Conservation (phyloP, 73 alveolate genomes). For the Paramecium pentaurelia region DNA sequence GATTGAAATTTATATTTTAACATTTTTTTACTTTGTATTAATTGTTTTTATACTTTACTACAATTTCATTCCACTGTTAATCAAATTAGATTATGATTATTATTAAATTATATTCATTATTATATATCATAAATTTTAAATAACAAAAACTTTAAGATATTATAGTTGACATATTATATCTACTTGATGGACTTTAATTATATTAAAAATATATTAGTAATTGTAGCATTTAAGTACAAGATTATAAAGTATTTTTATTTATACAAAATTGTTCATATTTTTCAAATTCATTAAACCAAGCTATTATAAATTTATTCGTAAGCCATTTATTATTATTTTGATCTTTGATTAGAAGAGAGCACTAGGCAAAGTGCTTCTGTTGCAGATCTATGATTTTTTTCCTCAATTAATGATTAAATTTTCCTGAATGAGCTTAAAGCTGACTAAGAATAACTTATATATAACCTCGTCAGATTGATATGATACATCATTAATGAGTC, state of each 20-base stretch:
- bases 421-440: neutral
- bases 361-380: neutral
- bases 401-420: neutral
- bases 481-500: neutral
- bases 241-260: neutral
- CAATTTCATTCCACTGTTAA: neutral
- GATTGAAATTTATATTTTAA: neutral
- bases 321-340: neutral
- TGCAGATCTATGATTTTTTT: slow-evolving; percentile 18
- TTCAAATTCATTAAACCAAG: neutral
- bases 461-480: neutral
- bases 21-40: neutral
- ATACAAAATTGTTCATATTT: neutral
- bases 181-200: neutral
- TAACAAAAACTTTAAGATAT: too few relatives aligned
- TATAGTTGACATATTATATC: too few relatives aligned
- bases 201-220: too few relatives aligned
- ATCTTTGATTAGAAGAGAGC: slow-evolving; percentile 4
- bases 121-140: too few relatives aligned
- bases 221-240: neutral
- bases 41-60: neutral
- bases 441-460: neutral
- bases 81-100: too few relatives aligned
- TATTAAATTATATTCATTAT: too few relatives aligned
- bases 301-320: neutral